A percentile compares a stretch with the other conserved stretches of the same genome.
These are phyloP conservation scores for Cladosporium cucumerinum DNA, from an alignment of 2,329 filamentous ascomycete genomes.

Conservation along the genomic window DNA sequence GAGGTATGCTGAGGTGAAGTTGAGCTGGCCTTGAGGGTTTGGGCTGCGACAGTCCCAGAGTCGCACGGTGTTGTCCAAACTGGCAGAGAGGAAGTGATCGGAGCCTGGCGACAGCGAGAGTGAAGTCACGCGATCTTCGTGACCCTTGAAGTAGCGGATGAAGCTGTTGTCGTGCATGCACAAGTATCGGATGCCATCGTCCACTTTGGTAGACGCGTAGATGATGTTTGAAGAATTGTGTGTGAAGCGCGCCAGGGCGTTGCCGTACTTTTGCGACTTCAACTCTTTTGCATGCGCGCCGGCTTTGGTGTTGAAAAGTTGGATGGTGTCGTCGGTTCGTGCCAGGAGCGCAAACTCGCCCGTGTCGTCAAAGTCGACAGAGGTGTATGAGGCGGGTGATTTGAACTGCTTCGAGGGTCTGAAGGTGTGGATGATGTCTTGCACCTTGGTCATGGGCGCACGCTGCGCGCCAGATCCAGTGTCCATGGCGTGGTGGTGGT, in stretches of 20 bases:
- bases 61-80: conserved; percentile 83
- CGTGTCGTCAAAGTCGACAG: conserved; percentile 93
- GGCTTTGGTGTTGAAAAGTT: conserved; percentile 90
- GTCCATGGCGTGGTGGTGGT: conserved; percentile 23
- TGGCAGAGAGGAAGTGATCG: conserved; percentile 90
- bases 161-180: conserved; percentile 95
- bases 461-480: conserved; percentile 5
- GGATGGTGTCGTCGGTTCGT: conserved; percentile 89
- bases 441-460: conserved; percentile 55
- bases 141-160: conserved; percentile 92
- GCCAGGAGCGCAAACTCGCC: conserved; percentile 90
- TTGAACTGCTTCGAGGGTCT: conserved; percentile 62
- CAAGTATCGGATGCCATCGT: conserved; percentile 82
- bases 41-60: conserved; percentile 85
- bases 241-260: conserved; percentile 89
- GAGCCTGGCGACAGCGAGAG: conserved; percentile 79
- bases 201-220: conserved; percentile 93
- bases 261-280: conserved; percentile 94
- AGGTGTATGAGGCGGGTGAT: conserved; percentile 55
- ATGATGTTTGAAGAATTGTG: conserved; percentile 88
- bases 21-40: conserved; percentile 74
- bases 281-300: conserved; percentile 85
- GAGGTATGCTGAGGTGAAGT: conserved; percentile 76
- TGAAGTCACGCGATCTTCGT: conserved; percentile 78
- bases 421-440: conserved; percentile 74